These are phyloP conservation scores for Friedmanniomyces simplex DNA, from an alignment of 495 filamentous ascomycete genomes.

Conservation along the genomic window DNA sequence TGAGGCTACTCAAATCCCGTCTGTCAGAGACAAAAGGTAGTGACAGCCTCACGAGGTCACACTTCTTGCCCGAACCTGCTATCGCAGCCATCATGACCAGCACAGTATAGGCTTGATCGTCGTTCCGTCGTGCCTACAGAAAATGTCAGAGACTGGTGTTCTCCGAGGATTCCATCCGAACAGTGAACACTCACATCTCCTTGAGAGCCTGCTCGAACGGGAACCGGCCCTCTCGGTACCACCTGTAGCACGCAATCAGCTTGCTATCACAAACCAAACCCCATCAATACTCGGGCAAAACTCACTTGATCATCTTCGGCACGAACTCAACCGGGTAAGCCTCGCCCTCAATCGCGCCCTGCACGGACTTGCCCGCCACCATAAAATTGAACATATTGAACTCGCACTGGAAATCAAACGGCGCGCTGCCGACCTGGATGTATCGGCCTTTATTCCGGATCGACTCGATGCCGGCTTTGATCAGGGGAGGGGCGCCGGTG, in stretches of 20 bases:
- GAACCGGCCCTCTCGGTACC: conserved; percentile 28
- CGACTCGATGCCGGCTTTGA: conserved; percentile 17
- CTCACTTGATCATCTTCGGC: conserved; percentile 25
- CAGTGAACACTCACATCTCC: conserved; percentile 22
- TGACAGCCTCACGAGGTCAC: too few relatives aligned
- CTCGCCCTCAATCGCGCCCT: conserved; percentile 22
- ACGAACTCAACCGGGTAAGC: conserved; percentile 18
- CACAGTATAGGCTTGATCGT: conserved; percentile 26
- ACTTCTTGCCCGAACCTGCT: neutral
- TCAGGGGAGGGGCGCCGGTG: conserved; percentile 21
- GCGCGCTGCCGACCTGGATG: conserved; percentile 22
- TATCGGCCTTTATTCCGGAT: conserved; percentile 22
- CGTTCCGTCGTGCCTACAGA: conserved; percentile 25
- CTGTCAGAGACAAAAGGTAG: too few relatives aligned
- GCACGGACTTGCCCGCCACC: conserved; percentile 19
- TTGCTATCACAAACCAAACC: neutral
- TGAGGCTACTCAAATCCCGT: too few relatives aligned
- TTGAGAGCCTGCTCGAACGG: conserved; percentile 41
- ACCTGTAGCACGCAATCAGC: conserved; percentile 4
- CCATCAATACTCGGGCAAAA: neutral
- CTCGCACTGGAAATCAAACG: conserved; percentile 18
- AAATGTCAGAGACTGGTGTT: neutral
- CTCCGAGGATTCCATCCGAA: neutral
- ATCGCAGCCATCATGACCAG: conserved; percentile 13
- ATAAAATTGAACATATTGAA: conserved; percentile 17